These are phyloP conservation scores for Dunaliella primolecta DNA, from an alignment of 139 green algal species.

Conservation along the genomic window DNA sequence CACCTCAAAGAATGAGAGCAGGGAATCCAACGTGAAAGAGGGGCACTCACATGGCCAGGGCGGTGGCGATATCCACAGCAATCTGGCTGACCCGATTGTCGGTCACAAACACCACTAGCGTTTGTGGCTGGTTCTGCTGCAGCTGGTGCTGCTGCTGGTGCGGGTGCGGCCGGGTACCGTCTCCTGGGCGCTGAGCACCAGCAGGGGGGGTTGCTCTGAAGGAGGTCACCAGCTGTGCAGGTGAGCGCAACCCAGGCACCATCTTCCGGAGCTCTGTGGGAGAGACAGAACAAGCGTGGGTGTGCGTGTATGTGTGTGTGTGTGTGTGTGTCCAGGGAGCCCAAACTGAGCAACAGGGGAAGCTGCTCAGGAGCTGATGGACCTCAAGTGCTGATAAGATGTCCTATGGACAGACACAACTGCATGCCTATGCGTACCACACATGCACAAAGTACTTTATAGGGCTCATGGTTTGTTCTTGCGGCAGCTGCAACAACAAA, in stretches of 20 bases:
- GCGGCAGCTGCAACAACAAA: background rate
- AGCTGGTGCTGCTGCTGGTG: background rate
- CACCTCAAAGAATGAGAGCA: too few relatives aligned
- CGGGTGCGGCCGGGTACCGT: background rate
- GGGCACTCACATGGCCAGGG: background rate
- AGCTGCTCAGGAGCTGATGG: too few relatives aligned
- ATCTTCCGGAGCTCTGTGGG: background rate
- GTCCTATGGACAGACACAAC: too few relatives aligned
- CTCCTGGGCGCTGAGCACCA: too few relatives aligned
- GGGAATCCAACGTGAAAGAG: too few relatives aligned
- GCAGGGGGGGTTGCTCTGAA: too few relatives aligned
- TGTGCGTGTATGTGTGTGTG: background rate
- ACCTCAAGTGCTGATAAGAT: too few relatives aligned
- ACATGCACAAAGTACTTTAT: too few relatives aligned
- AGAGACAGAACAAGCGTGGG: background rate
- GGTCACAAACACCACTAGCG: slow-evolving; percentile 12
- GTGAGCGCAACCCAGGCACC: background rate
- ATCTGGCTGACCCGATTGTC: slow-evolving; percentile 15
- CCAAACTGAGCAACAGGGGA: too few relatives aligned
- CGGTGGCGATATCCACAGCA: slow-evolving; percentile 6
- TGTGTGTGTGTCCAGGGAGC: background rate
- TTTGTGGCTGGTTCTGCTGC: background rate
- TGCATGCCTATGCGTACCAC: too few relatives aligned
- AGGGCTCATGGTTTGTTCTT: background rate
- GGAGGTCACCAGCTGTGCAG: background rate